Base-by-base conservation (phyloP, 2,329 filamentous ascomycete species). In the Trichoderma koningii region DNA sequence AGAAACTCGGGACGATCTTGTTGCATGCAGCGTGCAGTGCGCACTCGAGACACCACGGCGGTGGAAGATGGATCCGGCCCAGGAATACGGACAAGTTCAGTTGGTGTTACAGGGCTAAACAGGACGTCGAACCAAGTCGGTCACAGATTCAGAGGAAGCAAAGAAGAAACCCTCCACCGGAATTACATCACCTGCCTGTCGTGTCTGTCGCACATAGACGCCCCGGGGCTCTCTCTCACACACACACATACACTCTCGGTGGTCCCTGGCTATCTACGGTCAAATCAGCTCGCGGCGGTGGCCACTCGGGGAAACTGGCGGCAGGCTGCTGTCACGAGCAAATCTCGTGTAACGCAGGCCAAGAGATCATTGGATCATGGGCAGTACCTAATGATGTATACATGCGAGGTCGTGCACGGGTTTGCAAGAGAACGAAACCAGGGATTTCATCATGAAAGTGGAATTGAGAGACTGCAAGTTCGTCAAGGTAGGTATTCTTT, bases 261-360 rank as follows among this genome's bases (percentile, higher is more conserved):
- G 21, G 21, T 23, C 21, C 21, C 21, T 23, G 21, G 21, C 21
- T 23, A 23, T 23, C 6, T 41, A 23, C 41, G 53, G 50, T 23
- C 38, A 38, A 52, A 47, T 63, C 59, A 55, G 44, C 60, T 55
- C 48, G 60, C 60, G 47, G 47, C 60, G 60, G 60, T 63, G 59
- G 59, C 59, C 59, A 47, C 48, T 55, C 50, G 50, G 59, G 59
- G 41, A 55, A 63, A 63, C 59, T 63, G 48, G 41, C 23, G 50
- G 50, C 23, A 63, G n/a, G 60, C 53, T 45, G 34, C 52, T 51
- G 50, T 63, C 60, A 63, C 60, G 53, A 55, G 60, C 50, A 63
- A 63, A 63, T 63, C 28, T 63, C 60, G 60, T 63, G 60, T 63
- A 63, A 55, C 50, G 38, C 38, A 19, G 60, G 60, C 55, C n/a